These are phyloP conservation scores for Rhizophagus clarus DNA, from an alignment of 192 early-diverging fungal species.

Conservation along the genomic window DNA sequence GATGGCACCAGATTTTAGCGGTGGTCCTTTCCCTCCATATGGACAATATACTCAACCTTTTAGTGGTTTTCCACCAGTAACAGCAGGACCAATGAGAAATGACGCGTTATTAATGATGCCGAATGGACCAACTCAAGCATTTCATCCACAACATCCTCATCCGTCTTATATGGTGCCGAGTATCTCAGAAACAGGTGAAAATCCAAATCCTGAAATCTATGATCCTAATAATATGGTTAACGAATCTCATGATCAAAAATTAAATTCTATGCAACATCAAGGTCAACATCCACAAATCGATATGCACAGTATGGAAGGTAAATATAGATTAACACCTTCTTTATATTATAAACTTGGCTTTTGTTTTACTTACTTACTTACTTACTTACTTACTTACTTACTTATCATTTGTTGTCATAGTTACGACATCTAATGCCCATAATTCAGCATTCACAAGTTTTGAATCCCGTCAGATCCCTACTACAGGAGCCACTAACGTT, in stretches of 20 bases:
- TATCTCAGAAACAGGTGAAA: constrained; percentile 44
- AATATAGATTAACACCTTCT: not conserved
- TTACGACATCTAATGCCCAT: constrained; percentile 11
- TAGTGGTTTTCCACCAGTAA: constrained; percentile 24
- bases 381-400: no score
- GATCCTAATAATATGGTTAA: constrained; percentile 18
- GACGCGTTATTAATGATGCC: constrained; percentile 30
- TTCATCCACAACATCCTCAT: constrained; percentile 34
- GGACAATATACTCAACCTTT: constrained; percentile 24
- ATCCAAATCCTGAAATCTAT: constrained; percentile 40
- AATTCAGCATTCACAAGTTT: constrained; percentile 34
- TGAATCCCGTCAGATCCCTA: constrained; percentile 32
- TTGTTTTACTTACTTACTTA: no score
- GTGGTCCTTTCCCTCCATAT: constrained; percentile 24
- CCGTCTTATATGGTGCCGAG: constrained; percentile 46
- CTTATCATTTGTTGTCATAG: no score
- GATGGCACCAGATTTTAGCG: constrained; percentile 31
- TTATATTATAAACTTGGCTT: no score
- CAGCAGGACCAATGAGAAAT: not conserved
- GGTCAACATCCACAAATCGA: constrained; percentile 29
- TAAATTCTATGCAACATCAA: constrained; percentile 5
- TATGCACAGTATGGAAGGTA: constrained; percentile 34
- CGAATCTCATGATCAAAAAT: constrained; percentile 27
- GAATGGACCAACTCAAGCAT: constrained; percentile 24
- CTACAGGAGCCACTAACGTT: not conserved